Percentiles rank a stretch among this genome's conserved stretches.
These are phyloP conservation scores for Aristolochia californica DNA, from an alignment of 164 flowering plant genomes.

Conservation along the genomic window DNA sequence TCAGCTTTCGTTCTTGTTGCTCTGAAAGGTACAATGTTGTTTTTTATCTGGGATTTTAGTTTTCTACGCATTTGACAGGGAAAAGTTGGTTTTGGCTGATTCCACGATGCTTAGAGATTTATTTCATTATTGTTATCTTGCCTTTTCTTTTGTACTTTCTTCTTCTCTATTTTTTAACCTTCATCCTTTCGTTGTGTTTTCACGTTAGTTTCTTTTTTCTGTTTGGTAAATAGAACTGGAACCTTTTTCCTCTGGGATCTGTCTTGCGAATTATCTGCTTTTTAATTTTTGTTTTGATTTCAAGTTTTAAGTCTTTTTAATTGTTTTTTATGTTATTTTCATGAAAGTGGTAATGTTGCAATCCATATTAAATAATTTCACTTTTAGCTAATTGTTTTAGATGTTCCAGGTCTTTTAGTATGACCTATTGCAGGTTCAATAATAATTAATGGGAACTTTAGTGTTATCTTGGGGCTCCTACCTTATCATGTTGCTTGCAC, in stretches of 20 bases:
- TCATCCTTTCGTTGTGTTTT: not conserved
- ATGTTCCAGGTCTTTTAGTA: constrained; percentile 49
- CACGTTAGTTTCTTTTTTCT: not conserved
- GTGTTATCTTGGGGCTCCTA: constrained; percentile 60
- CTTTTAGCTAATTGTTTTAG: not conserved
- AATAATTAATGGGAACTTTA: constrained; percentile 61
- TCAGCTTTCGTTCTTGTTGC: constrained; percentile 66
- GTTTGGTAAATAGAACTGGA: not conserved
- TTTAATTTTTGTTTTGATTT: no score
- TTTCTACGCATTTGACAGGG: not conserved
- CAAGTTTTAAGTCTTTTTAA: constrained; percentile 1
- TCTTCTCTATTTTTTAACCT: not conserved
- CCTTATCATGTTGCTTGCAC: constrained; percentile 87
- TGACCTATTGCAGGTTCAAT: constrained; percentile 74
- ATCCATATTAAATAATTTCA: no score
- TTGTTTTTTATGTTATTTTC: not conserved
- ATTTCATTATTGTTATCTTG: no score
- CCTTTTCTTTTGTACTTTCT: no score
- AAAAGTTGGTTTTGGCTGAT: not conserved
- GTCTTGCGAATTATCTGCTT: not conserved
- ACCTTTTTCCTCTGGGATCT: not conserved
- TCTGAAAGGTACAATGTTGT: constrained; percentile 53
- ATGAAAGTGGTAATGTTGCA: no score
- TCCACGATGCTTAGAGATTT: no score
- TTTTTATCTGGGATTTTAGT: not conserved